Evolutionary conservation across 164 flowering plant genomes (phyloP), one percentile per base, ranked within the genome.

Genomic region (Saururus chinensis): DNA sequence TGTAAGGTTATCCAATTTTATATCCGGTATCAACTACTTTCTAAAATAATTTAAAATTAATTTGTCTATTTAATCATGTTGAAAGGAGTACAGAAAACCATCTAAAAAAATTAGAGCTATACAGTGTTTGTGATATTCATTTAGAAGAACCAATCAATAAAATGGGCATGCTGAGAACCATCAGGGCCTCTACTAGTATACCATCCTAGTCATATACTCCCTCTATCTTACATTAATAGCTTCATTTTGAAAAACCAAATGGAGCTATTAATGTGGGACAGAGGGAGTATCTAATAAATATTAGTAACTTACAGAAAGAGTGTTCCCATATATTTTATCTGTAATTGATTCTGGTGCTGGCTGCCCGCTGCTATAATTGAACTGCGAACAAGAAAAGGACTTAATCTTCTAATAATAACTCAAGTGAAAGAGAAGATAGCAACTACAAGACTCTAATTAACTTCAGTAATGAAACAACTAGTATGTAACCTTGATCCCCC

Each of bases 331-430:
- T 25, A 95, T 95, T 80, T 90, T 88, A 82, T 90, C 96, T 10
- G 99, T 95, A 66, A 95, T 89, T 61, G 95, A 82, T 64, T 95
- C 97, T 0, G 97, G 99, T 66, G 99, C 97, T 61, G 99, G 99
- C 68, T 95, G 99, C 41, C 99, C 99, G 67, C 96, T 95, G 85
- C 74, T 88, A 80, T 88, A 95, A 68, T 95, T 90, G 77, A 95
- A 90, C 96, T 95, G 24, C 25, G 19, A 60, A 57, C 41, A 40
- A 42, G 51, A 55, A 24, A 63, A 52, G 56, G 19, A 23, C 22
- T 53, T 23, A 19, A 20, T 1, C 24, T n/a, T 12, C 22, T 53
- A 10, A 53, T 11, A n/a, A 49, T 49, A 49, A 49, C 52, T 22
- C 19, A 58, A 58, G 48, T 25, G 35, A 37, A 58, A 58, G 12